These are phyloP conservation scores for Poterioochromonas sp. DNA, from an alignment of 352 stramenopile genomes.

Conservation along the genomic window DNA sequence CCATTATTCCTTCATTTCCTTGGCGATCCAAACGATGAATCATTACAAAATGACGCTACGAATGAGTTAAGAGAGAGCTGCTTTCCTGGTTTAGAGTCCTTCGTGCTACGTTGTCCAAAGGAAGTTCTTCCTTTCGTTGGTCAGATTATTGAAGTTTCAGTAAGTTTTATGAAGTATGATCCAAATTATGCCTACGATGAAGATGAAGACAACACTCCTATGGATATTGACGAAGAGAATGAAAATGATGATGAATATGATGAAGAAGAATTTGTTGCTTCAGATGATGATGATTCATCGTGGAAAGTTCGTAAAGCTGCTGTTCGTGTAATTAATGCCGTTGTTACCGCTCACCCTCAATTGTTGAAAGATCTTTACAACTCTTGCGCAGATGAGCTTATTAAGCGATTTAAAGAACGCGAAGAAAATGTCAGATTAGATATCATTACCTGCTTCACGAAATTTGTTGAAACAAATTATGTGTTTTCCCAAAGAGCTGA, in stretches of 20 bases:
- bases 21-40: constrained; percentile 75
- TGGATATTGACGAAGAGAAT: constrained; percentile 53
- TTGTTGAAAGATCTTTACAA: constrained; percentile 53
- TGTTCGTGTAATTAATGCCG: constrained; percentile 76
- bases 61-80: constrained; percentile 94
- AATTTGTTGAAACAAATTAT: constrained; percentile 65
- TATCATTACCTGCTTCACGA: constrained; percentile 85
- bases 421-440: constrained; percentile 97
- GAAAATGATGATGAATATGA: constrained; percentile 57
- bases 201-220: constrained; percentile 74
- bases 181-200: constrained; percentile 97
- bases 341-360: constrained; percentile 75
- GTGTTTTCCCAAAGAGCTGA: background rate
- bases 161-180: constrained; percentile 91
- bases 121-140: constrained; percentile 81
- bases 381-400: constrained; percentile 55
- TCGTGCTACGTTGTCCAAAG: constrained; percentile 86
- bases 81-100: constrained; percentile 91
- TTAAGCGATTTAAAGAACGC: constrained; percentile 84
- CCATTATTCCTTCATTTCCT: constrained; percentile 90
- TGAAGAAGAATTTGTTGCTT: constrained; percentile 49
- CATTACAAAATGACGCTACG: constrained; percentile 77
- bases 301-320: constrained; percentile 87
- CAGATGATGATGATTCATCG: constrained; percentile 80
- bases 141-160: constrained; percentile 71